Evolutionary conservation across 139 green algal genomes (phyloP).

Genomic region (Trebouxia sp.): DNA sequence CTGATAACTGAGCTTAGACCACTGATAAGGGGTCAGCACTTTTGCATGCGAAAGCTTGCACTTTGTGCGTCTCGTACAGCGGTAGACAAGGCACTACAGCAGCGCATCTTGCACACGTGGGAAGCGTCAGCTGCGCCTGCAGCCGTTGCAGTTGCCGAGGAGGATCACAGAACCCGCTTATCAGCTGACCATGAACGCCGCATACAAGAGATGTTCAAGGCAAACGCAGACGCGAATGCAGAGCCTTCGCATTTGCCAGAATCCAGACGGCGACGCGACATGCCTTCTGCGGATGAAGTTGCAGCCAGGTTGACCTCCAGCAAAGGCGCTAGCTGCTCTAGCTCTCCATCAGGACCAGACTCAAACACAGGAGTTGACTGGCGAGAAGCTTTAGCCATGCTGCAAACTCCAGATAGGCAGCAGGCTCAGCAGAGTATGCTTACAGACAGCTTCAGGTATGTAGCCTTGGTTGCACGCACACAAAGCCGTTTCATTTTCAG

Average conservation of each 20-base stretch:
- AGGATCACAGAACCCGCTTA: not conserved
- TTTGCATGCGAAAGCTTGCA: too few species aligned
- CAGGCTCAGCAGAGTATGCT: not conserved
- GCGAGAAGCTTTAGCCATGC: constrained; percentile 2
- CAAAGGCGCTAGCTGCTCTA: constrained; percentile 5
- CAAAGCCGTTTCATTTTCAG: not conserved
- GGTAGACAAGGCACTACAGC: too few species aligned
- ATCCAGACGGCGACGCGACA: too few species aligned
- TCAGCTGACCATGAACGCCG: not conserved
- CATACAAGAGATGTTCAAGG: constrained; percentile 5
- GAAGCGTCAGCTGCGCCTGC: not conserved
- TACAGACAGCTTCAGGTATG: constrained; percentile 22
- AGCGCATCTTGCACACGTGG: not conserved
- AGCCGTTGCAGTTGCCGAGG: not conserved
- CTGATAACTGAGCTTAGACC: too few species aligned
- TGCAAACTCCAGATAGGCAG: not conserved
- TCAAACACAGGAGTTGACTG: constrained; percentile 22
- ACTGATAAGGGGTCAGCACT: too few species aligned
- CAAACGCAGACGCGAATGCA: not conserved
- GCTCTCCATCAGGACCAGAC: not conserved
- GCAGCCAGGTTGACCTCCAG: not conserved
- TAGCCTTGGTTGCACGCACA: not conserved
- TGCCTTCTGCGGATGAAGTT: not conserved
- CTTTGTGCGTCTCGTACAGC: too few species aligned
- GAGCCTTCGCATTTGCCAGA: too few species aligned